Conservation (phyloP, 140 eudicot species). For the Flaveria floridana region DNA sequence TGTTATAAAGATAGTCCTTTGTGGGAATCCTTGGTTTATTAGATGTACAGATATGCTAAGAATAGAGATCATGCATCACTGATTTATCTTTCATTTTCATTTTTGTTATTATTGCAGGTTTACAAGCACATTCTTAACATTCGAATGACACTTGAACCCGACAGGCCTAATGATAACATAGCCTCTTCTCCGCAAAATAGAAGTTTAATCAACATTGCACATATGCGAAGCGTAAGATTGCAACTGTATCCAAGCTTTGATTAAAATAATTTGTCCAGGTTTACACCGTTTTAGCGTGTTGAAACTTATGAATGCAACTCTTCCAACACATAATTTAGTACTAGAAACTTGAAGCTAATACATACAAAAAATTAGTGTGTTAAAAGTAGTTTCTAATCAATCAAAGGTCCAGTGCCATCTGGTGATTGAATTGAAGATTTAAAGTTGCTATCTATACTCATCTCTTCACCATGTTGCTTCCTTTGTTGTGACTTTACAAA, state of each 20-base stretch:
- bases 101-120: too few species aligned
- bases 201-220: background rate
- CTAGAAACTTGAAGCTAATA: conserved; percentile 22
- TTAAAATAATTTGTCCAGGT: background rate
- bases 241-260: background rate
- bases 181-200: too few species aligned
- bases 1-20: too few species aligned
- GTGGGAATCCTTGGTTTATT: too few species aligned
- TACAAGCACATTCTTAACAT: too few species aligned
- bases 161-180: too few species aligned
- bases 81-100: too few species aligned
- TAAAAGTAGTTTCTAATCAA: conserved; percentile 47
- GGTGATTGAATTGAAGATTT: conserved; percentile 59
- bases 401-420: conserved; percentile 45
- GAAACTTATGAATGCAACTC: conserved; percentile 16
- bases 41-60: too few species aligned
- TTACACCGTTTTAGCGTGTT: background rate
- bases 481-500: conserved; percentile 59
- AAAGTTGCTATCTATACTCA: conserved; percentile 45
- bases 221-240: background rate
- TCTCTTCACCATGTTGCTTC: conserved; percentile 44
- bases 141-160: too few species aligned
- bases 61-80: too few species aligned
- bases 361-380: conserved; percentile 24
- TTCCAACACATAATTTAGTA: conserved; percentile 7